Evolutionary conservation across 2,329 filamentous ascomycete species (phyloP), one percentile per base, ranked within the genome.

Genomic region (Lithohypha guttulata): DNA sequence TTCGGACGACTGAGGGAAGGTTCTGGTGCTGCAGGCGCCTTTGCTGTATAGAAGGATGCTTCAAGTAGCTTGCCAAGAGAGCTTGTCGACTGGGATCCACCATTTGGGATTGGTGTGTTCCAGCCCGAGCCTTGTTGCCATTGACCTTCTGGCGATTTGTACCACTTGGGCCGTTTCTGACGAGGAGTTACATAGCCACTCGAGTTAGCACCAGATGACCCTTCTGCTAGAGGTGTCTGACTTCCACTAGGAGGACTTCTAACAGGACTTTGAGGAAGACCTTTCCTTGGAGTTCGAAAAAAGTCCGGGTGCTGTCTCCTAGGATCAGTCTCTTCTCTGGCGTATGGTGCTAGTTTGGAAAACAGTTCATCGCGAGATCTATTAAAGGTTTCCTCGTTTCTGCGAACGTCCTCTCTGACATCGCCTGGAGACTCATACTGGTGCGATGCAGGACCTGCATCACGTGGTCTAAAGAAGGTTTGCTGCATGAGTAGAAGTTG

Each of bases 111-210:
- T n/a, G n/a, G n/a, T n/a, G n/a, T n/a, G n/a, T n/a, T n/a, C n/a
- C n/a, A n/a, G n/a, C n/a, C n/a, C n/a, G n/a, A n/a, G n/a, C n/a
- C n/a, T n/a, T n/a, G n/a, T n/a, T n/a, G n/a, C 32, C 18, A 25
- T 34, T 34, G 32, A 4, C 32, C 18, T 34, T 34, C 13, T 8
- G 21, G 18, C 10, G 15, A 15, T 15, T 34, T 34, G 32, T 34
- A 34, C 32, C 32, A 34, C 14, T 22, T 34, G 5, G 32, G 32
- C 32, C 32, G 17, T 20, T 34, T 34, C 6, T 34, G 17, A 9
- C 19, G 5, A 4, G 32, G 32, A n/a, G 32, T 34, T 20, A 34
- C 14, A 13, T 34, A 10, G 9, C 32, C 32, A 13, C 32, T 34
- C 10, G 18, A 22, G n/a, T n/a, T n/a, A n/a, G n/a, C n/a, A 4